Evolutionary conservation across 495 filamentous ascomycete genomes (phyloP), one percentile per base, ranked within the genome.

Genomic region (Venustampulla echinocandica): DNA sequence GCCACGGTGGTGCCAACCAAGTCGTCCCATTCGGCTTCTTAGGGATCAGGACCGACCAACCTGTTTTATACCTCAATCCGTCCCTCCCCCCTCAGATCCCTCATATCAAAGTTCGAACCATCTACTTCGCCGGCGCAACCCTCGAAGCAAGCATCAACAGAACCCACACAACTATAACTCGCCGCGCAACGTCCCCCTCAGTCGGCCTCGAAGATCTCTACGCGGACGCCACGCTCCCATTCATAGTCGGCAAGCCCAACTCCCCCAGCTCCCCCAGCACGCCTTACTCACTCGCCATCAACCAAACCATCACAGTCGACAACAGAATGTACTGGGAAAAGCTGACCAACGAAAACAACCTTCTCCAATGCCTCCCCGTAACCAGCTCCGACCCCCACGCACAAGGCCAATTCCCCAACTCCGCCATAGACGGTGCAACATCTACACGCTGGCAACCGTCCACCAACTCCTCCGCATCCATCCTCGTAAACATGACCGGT

Each of bases 401-500:
- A 20, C 69, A 77, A 0, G 85, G 85, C 19, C 85, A 90, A 60
- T 84, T 86, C 67, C 84, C 85, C 1, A 66, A 83, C 24, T 70
- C 75, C 0, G 81, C 79, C 0, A 75, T 84, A 20, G 85, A 90
- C 52, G 85, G 85, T 37, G 77, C 80, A 1, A 69, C 75, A 0
- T 73, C 75, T 21, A 90, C 85, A 0, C 74, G 75, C 41, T 90
- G 85, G 85, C 83, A 86, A 54, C 83, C 85, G 0, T 58, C 64
- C 1, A 59, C 64, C 3, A 69, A 76, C 36, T 57, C 57, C 0
- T 70, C 71, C 0, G 45, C 74, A 2, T 68, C 70, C 0, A 50
- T 87, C 7, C 58, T 69, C 9, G 66, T 79, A 2, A 60, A 70
- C 10, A 62, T 76, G 14, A 55, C 61, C 2, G 24, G 34, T 13